Conservation (phyloP, 805 yeast genomes). For the Saccharomyces kudriavzevii region DNA sequence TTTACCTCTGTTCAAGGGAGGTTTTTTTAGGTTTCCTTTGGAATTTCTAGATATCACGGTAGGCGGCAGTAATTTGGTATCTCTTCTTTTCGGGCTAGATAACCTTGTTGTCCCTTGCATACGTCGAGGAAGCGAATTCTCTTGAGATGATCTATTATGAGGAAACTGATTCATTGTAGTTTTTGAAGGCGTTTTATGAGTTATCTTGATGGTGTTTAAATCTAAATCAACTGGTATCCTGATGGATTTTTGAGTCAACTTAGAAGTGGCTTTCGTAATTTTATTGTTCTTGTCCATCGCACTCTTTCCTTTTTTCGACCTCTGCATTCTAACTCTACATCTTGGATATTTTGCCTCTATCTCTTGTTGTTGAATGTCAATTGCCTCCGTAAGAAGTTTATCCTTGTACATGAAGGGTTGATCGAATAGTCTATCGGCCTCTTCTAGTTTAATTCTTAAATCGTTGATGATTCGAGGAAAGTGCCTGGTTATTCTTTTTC, state of each 20-base stretch:
- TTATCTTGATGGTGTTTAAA: background rate
- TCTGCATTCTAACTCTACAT: conserved; percentile 19
- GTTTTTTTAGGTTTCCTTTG: conserved; percentile 5
- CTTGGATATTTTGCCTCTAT: conserved; percentile 27
- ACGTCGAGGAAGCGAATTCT: background rate
- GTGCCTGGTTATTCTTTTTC: conserved; percentile 58
- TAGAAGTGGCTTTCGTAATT: background rate
- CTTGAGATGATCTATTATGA: background rate
- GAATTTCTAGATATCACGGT: conserved; percentile 9
- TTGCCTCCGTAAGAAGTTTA: conserved; percentile 20
- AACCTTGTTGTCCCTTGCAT: background rate
- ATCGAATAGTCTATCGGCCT: conserved; percentile 40
- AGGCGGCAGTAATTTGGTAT: conserved; percentile 11
- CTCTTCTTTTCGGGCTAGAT: conserved; percentile 10
- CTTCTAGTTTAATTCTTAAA: conserved; percentile 39
- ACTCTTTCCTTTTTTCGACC: background rate
- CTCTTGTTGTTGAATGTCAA: conserved; percentile 28
- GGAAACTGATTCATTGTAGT: background rate
- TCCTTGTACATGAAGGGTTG: conserved; percentile 30
- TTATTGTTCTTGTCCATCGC: background rate
- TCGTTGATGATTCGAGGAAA: conserved; percentile 56
- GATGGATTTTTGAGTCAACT: background rate
- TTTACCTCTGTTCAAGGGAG: conserved; percentile 7
- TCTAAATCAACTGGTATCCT: background rate
- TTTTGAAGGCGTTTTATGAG: background rate